Evolutionary conservation across 108 stramenopile species (phyloP), one percentile per base, ranked within the genome.

Genomic region (Poteriospumella lacustris): DNA sequence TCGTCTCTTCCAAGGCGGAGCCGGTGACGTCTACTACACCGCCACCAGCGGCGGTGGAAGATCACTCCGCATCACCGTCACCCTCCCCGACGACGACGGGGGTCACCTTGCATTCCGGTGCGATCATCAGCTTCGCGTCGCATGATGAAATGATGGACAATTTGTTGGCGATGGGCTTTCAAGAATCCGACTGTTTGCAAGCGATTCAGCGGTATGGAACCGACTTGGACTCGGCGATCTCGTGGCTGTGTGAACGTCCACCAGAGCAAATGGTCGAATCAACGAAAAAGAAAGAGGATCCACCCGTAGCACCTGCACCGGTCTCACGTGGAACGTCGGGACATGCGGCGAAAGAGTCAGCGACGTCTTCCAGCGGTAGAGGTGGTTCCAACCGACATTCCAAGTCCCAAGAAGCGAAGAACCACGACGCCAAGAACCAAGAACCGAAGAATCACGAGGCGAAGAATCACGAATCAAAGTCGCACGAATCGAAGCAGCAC

Each of bases 111-210:
- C n/a, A n/a, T n/a, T n/a, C n/a, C n/a, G n/a, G n/a, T n/a, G n/a
- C n/a, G n/a, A n/a, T n/a, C 33, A 5, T 73, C 5, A 52, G 70
- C 42, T 12, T 73, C 42, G 47, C 43, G 36, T 73, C 70, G 26
- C 70, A 31, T 19, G 70, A 73, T 38, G 70, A 73, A 19, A 9
- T 73, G 24, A 26, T 73, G 15, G 70, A 73, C 36, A 24, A 42
- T 42, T 24, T 73, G 3, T 24, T 73, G 9, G 70, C 70, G 5
- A 73, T 73, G 70, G 70, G 70, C 3, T 73, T 73, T 56, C 9
- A 12, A 38, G 70, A 73, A 56, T 36, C 70, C 26, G 70, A 73
- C 36, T 73, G 70, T 73, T 28, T 73, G 36, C 9, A 5, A 26
- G 70, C 70, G 28, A 73, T 73, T 19, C 5, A 5, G 3, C 47